Conservation (phyloP, 352 stramenopile genomes). For the Globisporangium emineosum region DNA sequence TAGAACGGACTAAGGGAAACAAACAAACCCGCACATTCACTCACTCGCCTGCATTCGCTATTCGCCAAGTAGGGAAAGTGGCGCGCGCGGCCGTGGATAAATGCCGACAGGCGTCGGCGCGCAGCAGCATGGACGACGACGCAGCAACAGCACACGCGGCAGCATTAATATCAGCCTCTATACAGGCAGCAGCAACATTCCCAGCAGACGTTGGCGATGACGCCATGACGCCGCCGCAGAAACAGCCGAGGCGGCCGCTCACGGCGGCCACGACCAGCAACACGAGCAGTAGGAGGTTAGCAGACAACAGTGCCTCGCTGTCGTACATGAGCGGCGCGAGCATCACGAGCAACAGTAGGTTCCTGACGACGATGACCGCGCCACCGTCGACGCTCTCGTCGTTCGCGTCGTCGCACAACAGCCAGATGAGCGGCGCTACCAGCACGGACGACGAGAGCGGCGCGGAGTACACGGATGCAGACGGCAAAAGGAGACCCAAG, state of each 20-base stretch:
- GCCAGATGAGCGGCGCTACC: constrained; percentile 9
- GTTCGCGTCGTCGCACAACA: constrained; percentile 20
- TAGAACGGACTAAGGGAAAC: background rate
- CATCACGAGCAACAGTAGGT: constrained; percentile 13
- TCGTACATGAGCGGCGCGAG: constrained; percentile 14
- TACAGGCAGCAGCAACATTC: background rate
- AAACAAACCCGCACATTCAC: background rate
- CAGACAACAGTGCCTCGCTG: constrained; percentile 7
- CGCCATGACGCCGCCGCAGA: background rate
- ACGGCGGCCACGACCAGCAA: background rate
- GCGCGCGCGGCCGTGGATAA: constrained; percentile 9
- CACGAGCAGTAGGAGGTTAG: constrained; percentile 1
- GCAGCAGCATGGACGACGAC: constrained; percentile 14
- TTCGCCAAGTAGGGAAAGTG: constrained; percentile 1
- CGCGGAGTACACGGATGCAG: constrained; percentile 21
- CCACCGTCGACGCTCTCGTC: constrained; percentile 17
- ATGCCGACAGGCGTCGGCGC: constrained; percentile 15
- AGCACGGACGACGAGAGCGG: constrained; percentile 12
- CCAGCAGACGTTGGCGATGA: constrained; percentile 1
- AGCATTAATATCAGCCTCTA: background rate
- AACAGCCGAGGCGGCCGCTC: background rate
- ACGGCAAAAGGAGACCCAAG: constrained; percentile 15
- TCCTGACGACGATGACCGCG: constrained; percentile 10
- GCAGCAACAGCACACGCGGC: background rate
- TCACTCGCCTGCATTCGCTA: background rate